Evolutionary conservation across 2,329 filamentous ascomycete genomes (phyloP).

Genomic region (Venturia pyrina): DNA sequence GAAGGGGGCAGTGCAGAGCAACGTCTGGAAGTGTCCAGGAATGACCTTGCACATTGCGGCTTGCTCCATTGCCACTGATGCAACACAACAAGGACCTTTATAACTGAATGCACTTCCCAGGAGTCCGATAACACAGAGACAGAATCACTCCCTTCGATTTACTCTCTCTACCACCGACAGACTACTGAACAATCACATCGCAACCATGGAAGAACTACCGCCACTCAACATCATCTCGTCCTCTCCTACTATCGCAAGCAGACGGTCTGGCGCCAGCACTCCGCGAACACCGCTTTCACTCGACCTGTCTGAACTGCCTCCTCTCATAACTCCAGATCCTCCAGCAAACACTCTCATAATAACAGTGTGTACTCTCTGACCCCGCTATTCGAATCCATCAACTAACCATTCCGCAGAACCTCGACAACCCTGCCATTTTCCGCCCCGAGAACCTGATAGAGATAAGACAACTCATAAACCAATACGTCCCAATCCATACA

Average conservation of each 20-base stretch:
- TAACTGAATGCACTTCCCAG: not conserved
- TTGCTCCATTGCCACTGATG: not conserved
- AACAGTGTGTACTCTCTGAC: conserved; percentile 37
- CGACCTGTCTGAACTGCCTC: conserved; percentile 63
- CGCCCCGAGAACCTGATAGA: conserved; percentile 61
- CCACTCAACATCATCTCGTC: not conserved
- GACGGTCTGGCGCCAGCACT: conserved; percentile 7
- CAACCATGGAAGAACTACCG: conserved; percentile 3
- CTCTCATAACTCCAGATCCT: conserved; percentile 59
- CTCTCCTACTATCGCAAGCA: not conserved
- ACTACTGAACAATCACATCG: not conserved
- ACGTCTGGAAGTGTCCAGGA: not conserved
- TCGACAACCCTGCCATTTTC: conserved; percentile 65
- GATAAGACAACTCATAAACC: conserved; percentile 60
- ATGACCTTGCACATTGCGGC: not conserved
- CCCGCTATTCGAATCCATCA: not conserved
- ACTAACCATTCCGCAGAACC: conserved; percentile 39
- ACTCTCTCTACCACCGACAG: not conserved
- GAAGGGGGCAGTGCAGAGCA: not conserved
- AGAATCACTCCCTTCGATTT: not conserved
- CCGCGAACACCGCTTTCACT: conserved; percentile 47
- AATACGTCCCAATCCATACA: conserved; percentile 62
- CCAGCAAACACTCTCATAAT: conserved; percentile 78
- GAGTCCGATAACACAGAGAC: not conserved
- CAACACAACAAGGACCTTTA: not conserved